Base-by-base conservation (phyloP, 805 yeast genomes). In the Cyberlindnera bimundalis region DNA sequence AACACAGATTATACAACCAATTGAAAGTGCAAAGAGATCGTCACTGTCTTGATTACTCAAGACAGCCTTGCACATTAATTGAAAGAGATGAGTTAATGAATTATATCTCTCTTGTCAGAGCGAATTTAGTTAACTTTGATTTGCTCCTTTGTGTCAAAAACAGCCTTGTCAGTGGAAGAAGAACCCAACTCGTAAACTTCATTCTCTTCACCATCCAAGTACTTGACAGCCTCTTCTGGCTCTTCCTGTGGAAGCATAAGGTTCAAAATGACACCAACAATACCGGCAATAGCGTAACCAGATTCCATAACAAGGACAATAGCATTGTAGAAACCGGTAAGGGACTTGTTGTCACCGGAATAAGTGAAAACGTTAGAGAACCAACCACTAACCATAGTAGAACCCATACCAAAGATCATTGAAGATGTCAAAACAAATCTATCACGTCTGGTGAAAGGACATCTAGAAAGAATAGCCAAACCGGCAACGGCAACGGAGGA, bases 401-500 rank as follows among this genome's bases (percentile, higher is more conserved):
- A 71, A 33, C 86, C 89, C 34, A 84, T 60, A 23, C 91, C 90
- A 26, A 80, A 76, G 50, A 79, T 61, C 39, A 81, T 60, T 1
- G 84, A 63, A 5, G 80, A 76, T 5, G 90, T 79, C 31, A 84
- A 66, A 20, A 84, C 76, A 52, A 84, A 80, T 48, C 91, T 68
- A 60, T 82, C 87, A 60, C 91, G 73, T 61, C 90, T 73, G 9
- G 84, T 76, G 62, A 83, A 79, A 23, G 62, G 61, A 34, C 56
- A 55, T 15, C 61, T 52, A 2, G 86, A 64, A 45, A 83, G 79
- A 57, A 84, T 80, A 44, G 79, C 74, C 35, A 84, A 58, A 51
- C 91, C 91, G 3, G 90, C 80, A 25, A 79, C 85, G 2, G 86
- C 83, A 21, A 83, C 90, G 8, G 87, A 74, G 29, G 84, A 72